Evolutionary conservation across 2,329 filamentous ascomycete species (phyloP), one percentile per base, ranked within the genome.

Genomic region (Sphaerulina populicola): DNA sequence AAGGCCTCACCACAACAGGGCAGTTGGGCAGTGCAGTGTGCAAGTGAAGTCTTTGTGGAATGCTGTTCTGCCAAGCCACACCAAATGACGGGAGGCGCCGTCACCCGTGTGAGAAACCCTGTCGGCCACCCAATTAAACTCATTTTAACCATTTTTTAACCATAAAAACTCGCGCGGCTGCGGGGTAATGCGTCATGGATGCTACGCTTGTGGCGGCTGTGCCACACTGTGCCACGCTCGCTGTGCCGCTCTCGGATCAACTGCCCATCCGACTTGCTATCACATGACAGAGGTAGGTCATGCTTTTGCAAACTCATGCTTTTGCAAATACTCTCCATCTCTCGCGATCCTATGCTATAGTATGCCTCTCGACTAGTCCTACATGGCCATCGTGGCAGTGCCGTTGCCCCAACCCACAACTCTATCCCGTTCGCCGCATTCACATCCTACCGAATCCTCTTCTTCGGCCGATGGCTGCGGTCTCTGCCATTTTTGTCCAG

Each of bases 401-500:
- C 31, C 12, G 31, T 35, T 35, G 10, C 31, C 31, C 31, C 10
- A 35, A 11, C 8, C 4, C 10, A 27, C 3, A 27, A 27, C 31
- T 35, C 10, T 35, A n/a, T 35, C 10, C 31, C 27, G 36, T n/a
- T 37, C 11, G 7, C 12, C 30, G 14, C 18, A 12, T 33, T 45
- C 18, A 14, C n/a, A 33, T 6, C 42, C 47, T 60, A 64, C 51
- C 62, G 59, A 23, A 41, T 36, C 57, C 57, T 60, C 58, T 60
- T 63, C 55, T 66, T 67, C 14, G 65, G 61, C 37, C 66, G 60
- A 62, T 68, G 66, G 47, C 62, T 62, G 15, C 63, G 60, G 56
- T 69, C 66, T 49, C 66, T 57, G 6, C 66, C 66, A 51, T 68
- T 61, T 55, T 63, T 66, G 54, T 69, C 66, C 53, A 66, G 45